Conservation (phyloP, 1,284 basidiomycete genomes). For the Mycena citricolor region DNA sequence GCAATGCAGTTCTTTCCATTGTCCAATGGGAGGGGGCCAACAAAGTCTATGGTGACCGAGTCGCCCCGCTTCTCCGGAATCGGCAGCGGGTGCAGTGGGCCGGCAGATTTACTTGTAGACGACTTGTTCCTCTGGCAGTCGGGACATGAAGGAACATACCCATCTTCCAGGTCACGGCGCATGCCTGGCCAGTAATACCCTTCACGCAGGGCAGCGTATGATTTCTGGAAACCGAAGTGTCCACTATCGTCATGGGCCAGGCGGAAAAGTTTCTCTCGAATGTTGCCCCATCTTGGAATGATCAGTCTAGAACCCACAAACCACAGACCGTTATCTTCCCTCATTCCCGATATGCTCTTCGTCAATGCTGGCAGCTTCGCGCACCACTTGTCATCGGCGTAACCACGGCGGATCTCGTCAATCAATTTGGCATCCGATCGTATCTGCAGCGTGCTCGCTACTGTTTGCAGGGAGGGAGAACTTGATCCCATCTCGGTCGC, state of each 20-base stretch:
- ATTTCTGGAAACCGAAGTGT: constrained; percentile 30
- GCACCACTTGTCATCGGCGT: constrained; percentile 21
- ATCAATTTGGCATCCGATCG: neutral
- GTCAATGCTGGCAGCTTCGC: constrained; percentile 13
- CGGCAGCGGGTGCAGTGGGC: constrained; percentile 32
- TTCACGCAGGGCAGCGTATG: constrained; percentile 17
- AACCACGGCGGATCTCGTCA: neutral
- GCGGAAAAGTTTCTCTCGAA: constrained; percentile 26
- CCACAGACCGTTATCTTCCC: constrained; percentile 27
- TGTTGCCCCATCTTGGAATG: constrained; percentile 26
- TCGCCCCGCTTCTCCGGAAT: constrained; percentile 27
- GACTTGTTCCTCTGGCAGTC: constrained; percentile 35
- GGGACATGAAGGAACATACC: constrained; percentile 33
- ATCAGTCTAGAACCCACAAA: constrained; percentile 31
- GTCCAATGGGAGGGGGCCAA: constrained; percentile 32
- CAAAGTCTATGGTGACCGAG: constrained; percentile 33
- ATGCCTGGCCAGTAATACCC: constrained; percentile 41
- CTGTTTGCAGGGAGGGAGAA: neutral
- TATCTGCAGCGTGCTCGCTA: neutral
- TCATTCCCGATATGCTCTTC: constrained; percentile 18
- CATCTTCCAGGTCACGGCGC: constrained; percentile 28
- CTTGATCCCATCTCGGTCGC: neutral
- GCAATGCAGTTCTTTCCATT: constrained; percentile 33
- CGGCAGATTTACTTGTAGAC: constrained; percentile 2
- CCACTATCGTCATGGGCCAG: constrained; percentile 30